phyloP scores from a whole-genome alignment of 2,329 filamentous ascomycete species.

The Raffaelea arxii region DNA sequence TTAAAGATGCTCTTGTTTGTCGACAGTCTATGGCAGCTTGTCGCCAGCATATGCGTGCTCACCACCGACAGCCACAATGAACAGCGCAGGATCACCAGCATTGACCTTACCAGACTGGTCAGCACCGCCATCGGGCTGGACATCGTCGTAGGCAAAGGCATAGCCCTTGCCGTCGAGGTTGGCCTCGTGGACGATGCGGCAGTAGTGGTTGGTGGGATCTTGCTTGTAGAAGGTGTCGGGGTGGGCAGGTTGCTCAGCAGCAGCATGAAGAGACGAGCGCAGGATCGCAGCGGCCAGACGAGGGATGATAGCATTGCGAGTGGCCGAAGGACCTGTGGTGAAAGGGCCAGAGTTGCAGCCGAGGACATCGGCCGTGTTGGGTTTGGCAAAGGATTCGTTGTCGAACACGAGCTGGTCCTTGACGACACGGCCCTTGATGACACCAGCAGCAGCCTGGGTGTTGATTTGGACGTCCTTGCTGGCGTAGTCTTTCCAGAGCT shows the following conservation, averaged over 20 bases:
- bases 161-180: slow-evolving; percentile 48
- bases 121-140: slow-evolving; percentile 36
- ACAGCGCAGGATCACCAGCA: slow-evolving; percentile 36
- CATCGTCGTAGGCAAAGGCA: slow-evolving; percentile 53
- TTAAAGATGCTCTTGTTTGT: too few relatives aligned
- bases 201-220: slow-evolving; percentile 46
- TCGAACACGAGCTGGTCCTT: slow-evolving; percentile 27
- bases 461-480: slow-evolving; percentile 34
- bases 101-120: slow-evolving; percentile 48
- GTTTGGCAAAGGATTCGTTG: slow-evolving; percentile 39
- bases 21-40: slow-evolving; percentile 7
- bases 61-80: slow-evolving; percentile 43
- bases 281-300: slow-evolving; percentile 37
- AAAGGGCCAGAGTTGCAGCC: slow-evolving; percentile 57
- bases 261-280: slow-evolving; percentile 43
- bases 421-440: slow-evolving; percentile 39
- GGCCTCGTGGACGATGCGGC: slow-evolving; percentile 43
- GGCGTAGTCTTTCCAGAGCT: slow-evolving; percentile 30
- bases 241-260: slow-evolving; percentile 13
- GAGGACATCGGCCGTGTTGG: slow-evolving; percentile 54
- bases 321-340: slow-evolving; percentile 27
- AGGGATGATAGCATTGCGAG: slow-evolving; percentile 35
- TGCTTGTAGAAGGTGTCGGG: slow-evolving; percentile 26
- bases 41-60: slow-evolving; percentile 17
- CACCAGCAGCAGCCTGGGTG: slow-evolving; percentile 52